These are phyloP conservation scores for Neurospora sp. DNA, from an alignment of 495 filamentous ascomycete genomes.

Conservation along the genomic window DNA sequence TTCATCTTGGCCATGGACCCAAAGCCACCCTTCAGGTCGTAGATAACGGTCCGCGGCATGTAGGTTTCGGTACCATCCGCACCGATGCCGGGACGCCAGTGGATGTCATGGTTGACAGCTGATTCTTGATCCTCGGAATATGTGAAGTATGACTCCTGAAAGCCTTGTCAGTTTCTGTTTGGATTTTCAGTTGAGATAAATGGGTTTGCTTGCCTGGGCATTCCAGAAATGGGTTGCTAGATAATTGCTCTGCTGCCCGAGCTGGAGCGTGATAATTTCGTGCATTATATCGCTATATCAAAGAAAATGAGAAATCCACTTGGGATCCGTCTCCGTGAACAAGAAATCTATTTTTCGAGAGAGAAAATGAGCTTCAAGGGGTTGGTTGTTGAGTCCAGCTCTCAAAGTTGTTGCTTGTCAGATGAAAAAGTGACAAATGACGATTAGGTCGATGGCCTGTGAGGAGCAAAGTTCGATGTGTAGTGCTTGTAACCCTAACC, in stretches of 20 bases:
- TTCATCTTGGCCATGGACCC: conserved; percentile 80
- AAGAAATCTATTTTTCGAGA: neutral
- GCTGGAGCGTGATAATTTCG: conserved; percentile 89
- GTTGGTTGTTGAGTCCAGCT: neutral
- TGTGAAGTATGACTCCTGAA: conserved; percentile 95
- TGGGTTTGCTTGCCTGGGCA: conserved; percentile 45
- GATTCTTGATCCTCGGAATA: conserved; percentile 61
- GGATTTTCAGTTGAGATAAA: neutral
- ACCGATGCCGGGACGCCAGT: conserved; percentile 81
- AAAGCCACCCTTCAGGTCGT: conserved; percentile 89
- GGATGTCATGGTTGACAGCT: conserved; percentile 79
- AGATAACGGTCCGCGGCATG: conserved; percentile 82
- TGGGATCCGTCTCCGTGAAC: neutral
- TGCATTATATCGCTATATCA: conserved; percentile 51
- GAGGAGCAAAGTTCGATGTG: neutral
- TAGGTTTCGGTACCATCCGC: conserved; percentile 81
- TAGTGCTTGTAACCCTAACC: neutral
- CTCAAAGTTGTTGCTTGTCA: neutral
- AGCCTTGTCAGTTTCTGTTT: conserved; percentile 3
- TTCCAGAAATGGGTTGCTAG: conserved; percentile 99
- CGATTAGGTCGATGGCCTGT: neutral
- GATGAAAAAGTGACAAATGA: neutral
- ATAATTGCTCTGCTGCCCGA: conserved; percentile 89
- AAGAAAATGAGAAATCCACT: neutral
- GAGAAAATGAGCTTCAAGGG: neutral